Base-by-base conservation (phyloP, 2,329 filamentous ascomycete genomes). In the Cercospora beticola region DNA sequence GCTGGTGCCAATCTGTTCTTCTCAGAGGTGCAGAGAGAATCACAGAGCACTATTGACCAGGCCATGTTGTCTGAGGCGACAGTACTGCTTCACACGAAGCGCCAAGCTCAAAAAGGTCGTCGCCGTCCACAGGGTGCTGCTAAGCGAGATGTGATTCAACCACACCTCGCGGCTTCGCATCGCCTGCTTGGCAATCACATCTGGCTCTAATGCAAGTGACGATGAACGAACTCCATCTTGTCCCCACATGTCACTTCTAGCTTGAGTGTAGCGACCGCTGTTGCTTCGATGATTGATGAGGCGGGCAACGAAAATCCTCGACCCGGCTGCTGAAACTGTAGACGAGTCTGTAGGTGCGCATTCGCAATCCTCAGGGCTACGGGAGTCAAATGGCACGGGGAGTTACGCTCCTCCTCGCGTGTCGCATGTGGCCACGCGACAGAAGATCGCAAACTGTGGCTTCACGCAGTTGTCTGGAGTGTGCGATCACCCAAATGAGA, bases 221-320 rank as follows among this genome's bases (percentile, higher is more conserved):
- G 21, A 26, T 54, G 49, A 54, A 54, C 14, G 23, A 54, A 54
- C 23, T 23, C 49, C 23, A 54, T n/a, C 16, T 40, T 2, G 7
- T 54, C 49, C 49, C 49, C 49, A 54, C 49, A 54, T 54, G 49
- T 54, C 49, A 54, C 49, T 54, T 14, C 49, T 54, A 54, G 49
- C 49, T 54, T 6, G 49, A 16, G 26, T 54, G 23, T 14, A 16
- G 23, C 49, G 12, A 54, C 26, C 23, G 14, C 23, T 54, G 10
- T 0, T 28, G 23, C 12, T 6, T 14, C 18, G 18, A 52, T 52
- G 10, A 52, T 52, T 28, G 49, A 54, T 28, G 49, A 54, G 49
- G 23, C 23, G 10, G 12, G 4, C 10, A 7, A 5, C 49, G 5
- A 7, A 23, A 54, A 14, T 23, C 49, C 21, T 23, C 18, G 3